Evolutionary conservation across 306 rosid genomes (phyloP), one percentile per base, ranked within the genome.

Genomic region (Oemleria cerasiformis): DNA sequence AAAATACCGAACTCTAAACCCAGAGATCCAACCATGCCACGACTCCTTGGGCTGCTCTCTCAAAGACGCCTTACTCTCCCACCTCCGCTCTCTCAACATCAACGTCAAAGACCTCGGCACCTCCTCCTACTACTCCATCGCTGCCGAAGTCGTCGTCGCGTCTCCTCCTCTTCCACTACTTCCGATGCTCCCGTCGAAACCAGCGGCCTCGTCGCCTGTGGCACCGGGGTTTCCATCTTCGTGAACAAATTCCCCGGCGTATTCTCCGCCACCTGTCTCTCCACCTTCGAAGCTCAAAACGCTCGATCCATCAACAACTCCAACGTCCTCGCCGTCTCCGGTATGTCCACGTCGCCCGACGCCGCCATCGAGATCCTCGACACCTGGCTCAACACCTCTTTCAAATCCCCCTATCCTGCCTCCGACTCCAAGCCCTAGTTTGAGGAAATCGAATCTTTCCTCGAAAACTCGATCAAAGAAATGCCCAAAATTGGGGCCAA

Each of bases 221-320:
- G 98, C 21, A 92, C 98, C 42, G 98, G 98, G 38, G 82, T 92
- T 72, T 80, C 92, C 39, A 92, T 92, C 67, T 88, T 90, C 73
- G 98, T 96, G 68, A 92, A 92, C 86, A 92, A 92, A 70, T 90
- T 82, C 70, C 96, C 98, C 9, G 90, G 90, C 51, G 88, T 92
- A 4, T 82, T 67, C 63, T 96, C 98, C 47, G 86, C 90, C 73
- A 78, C 91, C 0, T 90, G 98, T 59, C 86, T 90, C 21, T 68
- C 74, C 50, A 72, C 89, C 44, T 44, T 84, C 7, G 97, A 92
- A 0, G 98, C 98, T 1, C 56, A 72, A 40, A 90, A 92, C 75
- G 71, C 91, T 34, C 87, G 98, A 1, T 92, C 97, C 71, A 84
- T 92, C 90, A 92, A 82, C 88, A 86, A 90, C 75, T 90, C 87